Percentiles rank a stretch among this genome's conserved stretches.
Conservation (phyloP, 495 filamentous ascomycete genomes). For the Lasiosphaeriaceae sp. region DNA sequence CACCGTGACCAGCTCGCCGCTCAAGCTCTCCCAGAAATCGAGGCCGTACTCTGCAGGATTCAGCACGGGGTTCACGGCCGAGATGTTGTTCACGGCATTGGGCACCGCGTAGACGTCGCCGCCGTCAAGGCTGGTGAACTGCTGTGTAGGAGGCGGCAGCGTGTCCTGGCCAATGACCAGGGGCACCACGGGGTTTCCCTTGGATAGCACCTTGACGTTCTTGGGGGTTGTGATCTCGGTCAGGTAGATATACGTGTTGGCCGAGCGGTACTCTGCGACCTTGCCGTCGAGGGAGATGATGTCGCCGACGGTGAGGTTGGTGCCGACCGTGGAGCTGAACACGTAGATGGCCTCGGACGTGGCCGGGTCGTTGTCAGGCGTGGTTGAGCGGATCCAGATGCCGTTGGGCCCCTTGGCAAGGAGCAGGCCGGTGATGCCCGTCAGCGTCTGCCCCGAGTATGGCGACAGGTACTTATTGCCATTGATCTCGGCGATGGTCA, state of each 20-base stretch:
- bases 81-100: slow-evolving; percentile 48
- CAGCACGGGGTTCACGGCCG: slow-evolving; percentile 49
- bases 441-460: slow-evolving; percentile 45
- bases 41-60: slow-evolving; percentile 52
- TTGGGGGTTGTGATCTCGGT: slow-evolving; percentile 51
- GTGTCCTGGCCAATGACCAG: slow-evolving; percentile 51
- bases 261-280: slow-evolving; percentile 53
- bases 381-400: slow-evolving; percentile 54
- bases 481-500: slow-evolving; percentile 59
- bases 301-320: slow-evolving; percentile 49
- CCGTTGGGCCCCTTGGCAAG: slow-evolving; percentile 55
- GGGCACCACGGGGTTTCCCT: slow-evolving; percentile 39
- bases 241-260: slow-evolving; percentile 47
- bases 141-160: slow-evolving; percentile 46
- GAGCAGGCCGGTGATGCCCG: slow-evolving; percentile 54
- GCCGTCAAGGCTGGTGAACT: slow-evolving; percentile 49
- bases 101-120: slow-evolving; percentile 53
- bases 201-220: slow-evolving; percentile 43
- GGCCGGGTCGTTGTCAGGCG: slow-evolving; percentile 39
- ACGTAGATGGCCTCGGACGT: slow-evolving; percentile 55
- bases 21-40: slow-evolving; percentile 63
- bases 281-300: slow-evolving; percentile 52
- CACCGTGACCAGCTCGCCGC: slow-evolving; percentile 55
- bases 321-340: slow-evolving; percentile 38
- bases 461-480: slow-evolving; percentile 57